Evolutionary conservation across 1,284 basidiomycete genomes (phyloP).

Genomic region (Irpex sp.): DNA sequence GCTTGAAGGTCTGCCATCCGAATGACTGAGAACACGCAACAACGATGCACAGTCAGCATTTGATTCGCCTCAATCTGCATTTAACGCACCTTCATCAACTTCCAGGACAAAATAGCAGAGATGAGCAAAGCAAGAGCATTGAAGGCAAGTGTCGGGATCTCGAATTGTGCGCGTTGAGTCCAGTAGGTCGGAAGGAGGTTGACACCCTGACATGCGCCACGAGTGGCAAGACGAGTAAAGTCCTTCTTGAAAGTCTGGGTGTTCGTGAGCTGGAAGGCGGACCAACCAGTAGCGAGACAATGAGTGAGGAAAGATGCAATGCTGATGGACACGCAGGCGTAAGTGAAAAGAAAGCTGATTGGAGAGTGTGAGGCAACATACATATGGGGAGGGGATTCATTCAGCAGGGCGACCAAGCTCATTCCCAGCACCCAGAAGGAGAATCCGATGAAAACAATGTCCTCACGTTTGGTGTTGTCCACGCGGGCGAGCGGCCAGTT

Average conservation of each 20-base stretch:
- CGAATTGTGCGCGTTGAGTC: slow-evolving; percentile 46
- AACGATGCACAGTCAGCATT: not conserved
- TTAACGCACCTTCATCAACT: slow-evolving; percentile 55
- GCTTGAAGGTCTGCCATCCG: slow-evolving; percentile 82
- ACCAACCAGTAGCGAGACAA: slow-evolving; percentile 65
- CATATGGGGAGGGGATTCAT: slow-evolving; percentile 79
- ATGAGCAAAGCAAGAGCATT: slow-evolving; percentile 56
- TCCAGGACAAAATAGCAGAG: slow-evolving; percentile 66
- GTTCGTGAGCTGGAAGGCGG: slow-evolving; percentile 54
- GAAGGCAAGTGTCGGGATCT: slow-evolving; percentile 59
- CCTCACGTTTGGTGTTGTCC: slow-evolving; percentile 68
- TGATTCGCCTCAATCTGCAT: not conserved
- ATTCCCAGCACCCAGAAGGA: slow-evolving; percentile 78
- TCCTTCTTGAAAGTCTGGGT: slow-evolving; percentile 52
- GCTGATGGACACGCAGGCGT: slow-evolving; percentile 17
- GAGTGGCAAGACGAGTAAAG: slow-evolving; percentile 52
- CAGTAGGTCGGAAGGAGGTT: slow-evolving; percentile 58
- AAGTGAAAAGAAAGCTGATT: not conserved
- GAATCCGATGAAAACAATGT: slow-evolving; percentile 70
- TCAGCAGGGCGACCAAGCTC: slow-evolving; percentile 70
- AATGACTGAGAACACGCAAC: slow-evolving; percentile 42
- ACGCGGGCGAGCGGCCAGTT: slow-evolving; percentile 67
- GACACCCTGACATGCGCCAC: slow-evolving; percentile 53
- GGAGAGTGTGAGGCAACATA: slow-evolving; percentile 20
- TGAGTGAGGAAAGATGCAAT: slow-evolving; percentile 69